These are phyloP conservation scores for Flaveria robusta DNA, from an alignment of 129 eudicot genomes.

Conservation along the genomic window DNA sequence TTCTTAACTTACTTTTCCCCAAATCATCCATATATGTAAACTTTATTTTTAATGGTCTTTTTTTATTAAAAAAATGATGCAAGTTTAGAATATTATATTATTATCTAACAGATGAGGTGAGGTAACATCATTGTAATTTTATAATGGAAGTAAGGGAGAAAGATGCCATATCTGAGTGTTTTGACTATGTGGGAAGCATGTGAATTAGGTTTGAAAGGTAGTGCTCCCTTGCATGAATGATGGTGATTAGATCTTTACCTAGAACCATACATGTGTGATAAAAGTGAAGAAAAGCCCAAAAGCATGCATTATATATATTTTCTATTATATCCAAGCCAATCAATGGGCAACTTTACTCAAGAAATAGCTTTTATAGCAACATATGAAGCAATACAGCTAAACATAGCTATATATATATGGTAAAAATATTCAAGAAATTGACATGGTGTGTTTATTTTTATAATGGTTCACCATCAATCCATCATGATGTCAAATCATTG, in stretches of 20 bases:
- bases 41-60: neutral
- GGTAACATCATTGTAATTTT: conserved; percentile 18
- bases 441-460: conserved; percentile 20
- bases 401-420: conserved; percentile 23
- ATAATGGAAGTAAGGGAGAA: conserved; percentile 25
- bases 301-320: conserved; percentile 29
- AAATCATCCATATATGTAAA: neutral
- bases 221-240: conserved; percentile 38
- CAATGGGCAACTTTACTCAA: conserved; percentile 29
- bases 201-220: conserved; percentile 43
- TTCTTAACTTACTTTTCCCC: neutral
- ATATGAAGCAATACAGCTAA: conserved; percentile 30
- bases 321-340: conserved; percentile 39
- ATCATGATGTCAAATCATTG: conserved; percentile 40
- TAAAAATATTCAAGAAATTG: conserved; percentile 37
- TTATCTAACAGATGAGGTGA: neutral
- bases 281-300: conserved; percentile 32
- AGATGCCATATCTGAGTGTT: conserved; percentile 30
- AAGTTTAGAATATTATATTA: neutral
- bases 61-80: neutral
- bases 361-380: conserved; percentile 38
- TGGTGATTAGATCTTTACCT: conserved; percentile 42
- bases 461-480: conserved; percentile 15
- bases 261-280: conserved; percentile 47
- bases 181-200: conserved; percentile 46